Evolutionary conservation across 2,329 filamentous ascomycete species (phyloP), one percentile per base, ranked within the genome.

Genomic region (Ophiosphaerella narmari): DNA sequence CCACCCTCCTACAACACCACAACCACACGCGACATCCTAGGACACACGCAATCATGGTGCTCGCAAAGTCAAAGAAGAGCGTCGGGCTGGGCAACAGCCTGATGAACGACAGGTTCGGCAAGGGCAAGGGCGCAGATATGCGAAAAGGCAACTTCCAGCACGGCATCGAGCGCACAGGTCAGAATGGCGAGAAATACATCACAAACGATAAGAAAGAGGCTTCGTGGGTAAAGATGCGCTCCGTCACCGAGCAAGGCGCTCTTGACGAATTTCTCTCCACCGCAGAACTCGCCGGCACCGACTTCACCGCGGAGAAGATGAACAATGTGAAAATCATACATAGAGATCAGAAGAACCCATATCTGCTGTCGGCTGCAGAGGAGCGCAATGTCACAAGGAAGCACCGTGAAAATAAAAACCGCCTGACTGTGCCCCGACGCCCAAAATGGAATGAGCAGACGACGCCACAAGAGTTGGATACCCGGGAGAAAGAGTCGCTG

Each of bases 251-350:
- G 79, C 94, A 99, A 76, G 92, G 88, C 62, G 92, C 92, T 38
- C 85, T 99, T 55, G 94, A 99, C 74, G 94, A 99, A 75, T 99
- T 99, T 74, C 80, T 99, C 58, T 90, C 89, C 49, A 99, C 94
- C 1, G 95, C 94, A 57, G 92, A 97, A 77, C 80, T 99, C 63
- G 94, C 94, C n/a, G 93, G 91, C 59, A 99, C 94, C 60, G 94
- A 99, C 73, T 99, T 99, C 75, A 97, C 93, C 1, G 95, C 94
- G 24, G 92, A 97, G 80, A 97, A 97, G 82, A 89, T 96, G 85
- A 97, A 93, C 77, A 97, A 95, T 70, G 89, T 97, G 76, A 97
- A 97, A 80, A 97, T 99, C 71, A 97, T 99, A 63, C 94, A 99
- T 73, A 88, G 87, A 60, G 91, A 97, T 73, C 92, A 97, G 77